Percentiles rank a stretch among this genome's conserved stretches.
phyloP scores from a whole-genome alignment of 2,329 filamentous ascomycete genomes.

The Huntiella bhutanensis region DNA sequence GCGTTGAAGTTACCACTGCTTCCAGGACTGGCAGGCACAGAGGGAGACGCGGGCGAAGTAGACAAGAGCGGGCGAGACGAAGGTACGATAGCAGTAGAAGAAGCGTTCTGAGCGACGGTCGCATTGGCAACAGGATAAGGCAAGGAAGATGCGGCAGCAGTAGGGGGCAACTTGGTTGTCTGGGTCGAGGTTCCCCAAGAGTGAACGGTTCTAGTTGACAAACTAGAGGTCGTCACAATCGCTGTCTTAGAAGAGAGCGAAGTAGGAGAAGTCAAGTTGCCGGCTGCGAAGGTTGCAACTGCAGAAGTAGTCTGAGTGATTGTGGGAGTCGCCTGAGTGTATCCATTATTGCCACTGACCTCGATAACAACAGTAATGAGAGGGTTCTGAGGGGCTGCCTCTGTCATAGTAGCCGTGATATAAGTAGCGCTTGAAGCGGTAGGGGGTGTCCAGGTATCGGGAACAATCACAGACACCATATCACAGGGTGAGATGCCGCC shows the following conservation, averaged over 20 bases:
- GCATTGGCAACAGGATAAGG: neutral
- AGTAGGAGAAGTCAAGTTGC: neutral
- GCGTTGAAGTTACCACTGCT: neutral
- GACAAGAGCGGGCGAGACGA: no score
- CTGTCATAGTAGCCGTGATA: slow-evolving; percentile 7
- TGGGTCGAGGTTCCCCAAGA: neutral
- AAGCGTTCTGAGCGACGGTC: neutral
- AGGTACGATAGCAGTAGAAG: neutral
- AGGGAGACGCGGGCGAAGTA: neutral
- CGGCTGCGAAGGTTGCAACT: neutral
- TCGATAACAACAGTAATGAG: slow-evolving; percentile 9
- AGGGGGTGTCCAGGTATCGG: slow-evolving; percentile 4
- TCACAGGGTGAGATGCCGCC: neutral
- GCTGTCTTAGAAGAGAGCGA: no score
- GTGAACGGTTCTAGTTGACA: no score
- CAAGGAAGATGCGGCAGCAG: neutral
- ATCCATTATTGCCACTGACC: neutral
- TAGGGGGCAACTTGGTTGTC: neutral
- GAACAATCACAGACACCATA: slow-evolving; percentile 6
- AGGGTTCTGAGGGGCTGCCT: slow-evolving; percentile 4
- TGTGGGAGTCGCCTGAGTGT: neutral
- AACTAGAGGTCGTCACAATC: no score
- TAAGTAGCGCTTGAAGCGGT: neutral
- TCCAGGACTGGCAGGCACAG: neutral
- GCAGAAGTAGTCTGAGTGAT: neutral